Evolutionary conservation across 768 basidiomycete genomes (phyloP).

Genomic region (Galerina marginata): DNA sequence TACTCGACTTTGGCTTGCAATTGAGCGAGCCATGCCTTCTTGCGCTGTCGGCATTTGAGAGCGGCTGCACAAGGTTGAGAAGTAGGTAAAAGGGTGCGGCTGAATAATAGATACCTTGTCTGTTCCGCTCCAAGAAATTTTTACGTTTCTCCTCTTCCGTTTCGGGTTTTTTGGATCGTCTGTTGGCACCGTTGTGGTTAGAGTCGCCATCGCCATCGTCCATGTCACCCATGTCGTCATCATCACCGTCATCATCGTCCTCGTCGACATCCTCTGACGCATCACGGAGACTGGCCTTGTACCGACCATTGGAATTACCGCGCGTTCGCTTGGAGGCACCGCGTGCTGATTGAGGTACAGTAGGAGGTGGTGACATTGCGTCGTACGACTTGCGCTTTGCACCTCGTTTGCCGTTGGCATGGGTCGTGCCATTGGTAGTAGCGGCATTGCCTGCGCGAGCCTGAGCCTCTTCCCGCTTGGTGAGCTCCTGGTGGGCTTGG

Average conservation of each 20-base stretch:
- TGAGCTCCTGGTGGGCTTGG: conserved; percentile 95
- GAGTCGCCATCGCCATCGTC: conserved; percentile 36
- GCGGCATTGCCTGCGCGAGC: conserved; percentile 54
- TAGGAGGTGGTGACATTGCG: conserved; percentile 40
- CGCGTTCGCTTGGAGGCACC: conserved; percentile 46
- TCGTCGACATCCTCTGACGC: conserved; percentile 41
- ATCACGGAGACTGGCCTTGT: conserved; percentile 38
- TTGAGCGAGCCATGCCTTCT: conserved; percentile 95
- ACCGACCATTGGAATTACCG: conserved; percentile 32
- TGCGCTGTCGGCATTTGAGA: conserved; percentile 97
- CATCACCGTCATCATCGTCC: conserved; percentile 43
- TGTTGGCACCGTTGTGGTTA: conserved; percentile 20
- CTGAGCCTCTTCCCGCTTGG: conserved; percentile 90
- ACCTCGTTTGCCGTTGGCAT: conserved; percentile 52
- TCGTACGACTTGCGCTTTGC: conserved; percentile 77
- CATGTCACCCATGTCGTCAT: conserved; percentile 46
- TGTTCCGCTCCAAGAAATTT: conserved; percentile 96
- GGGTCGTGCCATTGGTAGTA: conserved; percentile 27
- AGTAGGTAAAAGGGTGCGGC: not conserved
- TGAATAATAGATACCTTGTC: conserved; percentile 74
- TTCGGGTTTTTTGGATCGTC: conserved; percentile 75
- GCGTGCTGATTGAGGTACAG: conserved; percentile 28
- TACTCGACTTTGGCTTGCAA: conserved; percentile 94
- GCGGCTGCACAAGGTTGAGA: conserved; percentile 63
- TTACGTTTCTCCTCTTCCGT: conserved; percentile 98